Conservation (phyloP, 306 rosid genomes). For the Dalbergia cultrata region DNA sequence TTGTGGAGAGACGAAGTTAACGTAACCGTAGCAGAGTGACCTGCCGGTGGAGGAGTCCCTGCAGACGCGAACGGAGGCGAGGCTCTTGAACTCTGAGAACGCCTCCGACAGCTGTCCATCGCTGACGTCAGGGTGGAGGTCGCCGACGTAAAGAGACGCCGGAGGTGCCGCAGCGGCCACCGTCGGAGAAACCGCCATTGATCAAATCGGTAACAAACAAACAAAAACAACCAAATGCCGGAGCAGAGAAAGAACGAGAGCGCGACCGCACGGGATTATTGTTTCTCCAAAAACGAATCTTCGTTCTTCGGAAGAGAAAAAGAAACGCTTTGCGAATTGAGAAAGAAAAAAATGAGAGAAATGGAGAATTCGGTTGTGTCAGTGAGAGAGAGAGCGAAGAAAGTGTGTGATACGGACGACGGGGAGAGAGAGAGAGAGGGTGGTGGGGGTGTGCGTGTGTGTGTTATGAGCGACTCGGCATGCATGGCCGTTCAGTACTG, state of each 20-base stretch:
- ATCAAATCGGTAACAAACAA: background rate
- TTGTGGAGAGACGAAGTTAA: constrained; percentile 68
- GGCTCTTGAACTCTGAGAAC: constrained; percentile 63
- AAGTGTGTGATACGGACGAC: constrained; percentile 33
- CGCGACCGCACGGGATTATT: background rate
- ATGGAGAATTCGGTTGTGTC: constrained; percentile 21
- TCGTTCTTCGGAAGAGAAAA: background rate
- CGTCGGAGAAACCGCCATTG: constrained; percentile 72
- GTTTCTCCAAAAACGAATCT: background rate
- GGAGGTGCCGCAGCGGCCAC: constrained; percentile 40
- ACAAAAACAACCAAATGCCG: background rate
- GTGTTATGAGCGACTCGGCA: constrained; percentile 59
- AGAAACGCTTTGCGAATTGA: background rate
- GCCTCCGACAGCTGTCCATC: constrained; percentile 63
- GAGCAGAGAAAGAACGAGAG: background rate
- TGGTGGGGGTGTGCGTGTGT: constrained; percentile 31
- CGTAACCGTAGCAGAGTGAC: constrained; percentile 88
- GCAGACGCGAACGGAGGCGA: constrained; percentile 71
- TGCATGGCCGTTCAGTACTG: constrained; percentile 70
- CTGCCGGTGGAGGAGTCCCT: constrained; percentile 66
- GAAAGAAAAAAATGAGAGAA: background rate
- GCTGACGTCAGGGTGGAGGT: constrained; percentile 70
- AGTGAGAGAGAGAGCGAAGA: constrained; percentile 24
- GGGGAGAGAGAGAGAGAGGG: constrained; percentile 37
- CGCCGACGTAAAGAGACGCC: constrained; percentile 86